Conservation (phyloP, 306 rosid species). For the Quercus engelmannii region DNA sequence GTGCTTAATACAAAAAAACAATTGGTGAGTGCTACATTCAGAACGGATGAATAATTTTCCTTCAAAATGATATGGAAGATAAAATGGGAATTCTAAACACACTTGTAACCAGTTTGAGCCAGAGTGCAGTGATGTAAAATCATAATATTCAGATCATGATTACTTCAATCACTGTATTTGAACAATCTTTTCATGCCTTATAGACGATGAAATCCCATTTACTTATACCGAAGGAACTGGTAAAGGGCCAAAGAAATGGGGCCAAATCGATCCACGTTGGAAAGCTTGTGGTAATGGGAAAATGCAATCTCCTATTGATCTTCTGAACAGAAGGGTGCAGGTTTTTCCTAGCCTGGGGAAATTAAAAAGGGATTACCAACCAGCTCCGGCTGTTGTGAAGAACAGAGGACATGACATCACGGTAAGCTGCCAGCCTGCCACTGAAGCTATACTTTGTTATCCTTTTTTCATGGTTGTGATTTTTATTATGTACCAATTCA, state of each 20-base stretch:
- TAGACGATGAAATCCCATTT: conserved; percentile 44
- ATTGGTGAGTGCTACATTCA: no score
- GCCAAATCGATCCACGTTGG: conserved; percentile 58
- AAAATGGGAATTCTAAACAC: no score
- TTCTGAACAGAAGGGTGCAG: conserved; percentile 33
- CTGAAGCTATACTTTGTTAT: background rate
- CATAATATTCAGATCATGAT: no score
- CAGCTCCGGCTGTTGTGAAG: conserved; percentile 54
- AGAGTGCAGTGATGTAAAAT: no score
- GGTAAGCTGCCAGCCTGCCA: conserved; percentile 33
- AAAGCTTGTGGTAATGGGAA: conserved; percentile 54
- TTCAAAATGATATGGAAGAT: no score
- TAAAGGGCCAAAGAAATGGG: conserved; percentile 73
- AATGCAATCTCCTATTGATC: conserved; percentile 78
- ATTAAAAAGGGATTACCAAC: conserved; percentile 46
- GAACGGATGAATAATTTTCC: no score
- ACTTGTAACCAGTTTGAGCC: no score
- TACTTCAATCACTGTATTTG: no score
- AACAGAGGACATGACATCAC: conserved; percentile 65
- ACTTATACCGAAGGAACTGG: conserved; percentile 42
- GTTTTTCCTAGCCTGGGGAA: conserved; percentile 44
- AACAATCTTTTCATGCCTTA: background rate
- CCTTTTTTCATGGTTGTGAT: background rate
- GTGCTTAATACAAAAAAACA: no score
- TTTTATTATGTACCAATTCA: background rate